phyloP scores from a whole-genome alignment of 164 flowering plant genomes.

The Magnolia officinalis region DNA sequence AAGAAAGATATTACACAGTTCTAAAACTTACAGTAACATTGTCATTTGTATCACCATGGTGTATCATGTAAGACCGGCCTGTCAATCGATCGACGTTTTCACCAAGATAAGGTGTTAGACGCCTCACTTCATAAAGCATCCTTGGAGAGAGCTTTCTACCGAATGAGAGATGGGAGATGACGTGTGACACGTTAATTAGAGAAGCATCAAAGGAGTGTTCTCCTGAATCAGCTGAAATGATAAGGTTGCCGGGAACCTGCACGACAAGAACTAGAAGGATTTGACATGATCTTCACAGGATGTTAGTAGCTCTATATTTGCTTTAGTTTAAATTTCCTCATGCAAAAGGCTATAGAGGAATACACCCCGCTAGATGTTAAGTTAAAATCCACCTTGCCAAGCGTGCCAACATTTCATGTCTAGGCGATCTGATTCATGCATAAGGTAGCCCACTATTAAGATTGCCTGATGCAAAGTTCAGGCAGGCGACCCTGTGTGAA shows the following conservation, averaged over 20 bases:
- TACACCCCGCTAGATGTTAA: no score
- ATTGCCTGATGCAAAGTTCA: no score
- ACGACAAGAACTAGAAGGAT: slow-evolving; percentile 5
- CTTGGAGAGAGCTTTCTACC: slow-evolving; percentile 57
- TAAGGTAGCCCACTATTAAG: no score
- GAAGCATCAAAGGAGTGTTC: slow-evolving; percentile 91
- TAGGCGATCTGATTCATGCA: no score
- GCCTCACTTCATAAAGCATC: slow-evolving; percentile 56
- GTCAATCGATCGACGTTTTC: slow-evolving; percentile 64
- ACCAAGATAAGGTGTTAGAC: slow-evolving; percentile 74
- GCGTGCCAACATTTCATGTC: no score
- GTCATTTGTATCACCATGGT: slow-evolving; percentile 34
- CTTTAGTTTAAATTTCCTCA: no score
- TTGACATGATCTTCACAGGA: no score
- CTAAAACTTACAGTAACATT: slow-evolving; percentile 79
- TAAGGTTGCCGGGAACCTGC: slow-evolving; percentile 97
- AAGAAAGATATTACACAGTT: background rate
- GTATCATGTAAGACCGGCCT: slow-evolving; percentile 53
- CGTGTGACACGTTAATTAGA: slow-evolving; percentile 91
- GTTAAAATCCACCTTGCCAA: no score
- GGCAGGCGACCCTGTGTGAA: no score
- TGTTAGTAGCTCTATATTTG: no score
- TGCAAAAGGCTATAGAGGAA: no score
- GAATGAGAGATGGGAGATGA: slow-evolving; percentile 74
- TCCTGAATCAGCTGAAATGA: slow-evolving; percentile 81